Percentiles rank a stretch among this genome's conserved stretches.
Conservation (phyloP, 441 rosid genomes). For the Gossypium aridum region DNA sequence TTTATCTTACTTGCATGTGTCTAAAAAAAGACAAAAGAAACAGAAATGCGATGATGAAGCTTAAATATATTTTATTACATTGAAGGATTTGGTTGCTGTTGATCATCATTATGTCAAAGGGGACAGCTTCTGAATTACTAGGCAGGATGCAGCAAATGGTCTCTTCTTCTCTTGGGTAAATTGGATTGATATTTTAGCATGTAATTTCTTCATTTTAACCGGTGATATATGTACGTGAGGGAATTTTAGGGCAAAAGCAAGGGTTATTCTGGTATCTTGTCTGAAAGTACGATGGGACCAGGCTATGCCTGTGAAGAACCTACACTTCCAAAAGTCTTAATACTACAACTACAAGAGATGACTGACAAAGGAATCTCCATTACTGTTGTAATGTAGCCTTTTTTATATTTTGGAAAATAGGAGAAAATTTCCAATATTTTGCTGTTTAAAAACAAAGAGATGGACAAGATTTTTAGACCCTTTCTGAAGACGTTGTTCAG, state of each 20-base stretch:
- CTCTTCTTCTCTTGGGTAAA: not conserved
- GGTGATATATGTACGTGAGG: conserved; percentile 11
- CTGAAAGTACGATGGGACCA: conserved; percentile 47
- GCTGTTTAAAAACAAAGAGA: conserved; percentile 26
- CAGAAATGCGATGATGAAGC: not conserved
- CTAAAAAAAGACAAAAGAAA: no score
- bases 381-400: conserved; percentile 43
- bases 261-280: conserved; percentile 42
- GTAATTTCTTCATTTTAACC: not conserved
- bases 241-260: conserved; percentile 19
- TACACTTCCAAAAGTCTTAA: conserved; percentile 46
- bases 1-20: no score
- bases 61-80: not conserved
- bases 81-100: not conserved
- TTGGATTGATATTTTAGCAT: not conserved
- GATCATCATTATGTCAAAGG: conserved; percentile 21
- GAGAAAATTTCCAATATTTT: conserved; percentile 27
- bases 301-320: conserved; percentile 28
- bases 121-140: conserved; percentile 18
- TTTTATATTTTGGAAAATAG: conserved; percentile 12
- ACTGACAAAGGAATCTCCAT: conserved; percentile 61
- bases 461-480: conserved; percentile 48
- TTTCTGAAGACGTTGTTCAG: conserved; percentile 35
- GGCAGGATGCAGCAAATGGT: conserved; percentile 7
- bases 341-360: conserved; percentile 6